These are phyloP conservation scores for Metschnikowia reukaufii DNA, from an alignment of 805 yeast species.

Conservation along the genomic window DNA sequence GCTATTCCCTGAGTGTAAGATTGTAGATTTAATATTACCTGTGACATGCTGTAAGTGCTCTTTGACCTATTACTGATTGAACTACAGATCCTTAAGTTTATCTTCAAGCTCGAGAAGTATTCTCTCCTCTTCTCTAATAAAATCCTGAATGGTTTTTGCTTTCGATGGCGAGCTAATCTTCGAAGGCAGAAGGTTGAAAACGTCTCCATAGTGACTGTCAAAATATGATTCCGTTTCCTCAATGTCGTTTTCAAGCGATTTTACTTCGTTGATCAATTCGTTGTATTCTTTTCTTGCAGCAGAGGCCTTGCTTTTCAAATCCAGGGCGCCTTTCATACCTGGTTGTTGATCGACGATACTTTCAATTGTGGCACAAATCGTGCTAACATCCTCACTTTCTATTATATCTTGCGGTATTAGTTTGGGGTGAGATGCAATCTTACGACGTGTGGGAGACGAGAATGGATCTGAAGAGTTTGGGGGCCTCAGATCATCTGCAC, in stretches of 20 bases:
- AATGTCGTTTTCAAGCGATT: slow-evolving; percentile 42
- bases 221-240: slow-evolving; percentile 46
- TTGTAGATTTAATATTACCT: too few relatives aligned
- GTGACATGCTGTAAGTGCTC: too few relatives aligned
- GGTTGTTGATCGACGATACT: slow-evolving; percentile 13
- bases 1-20: background rate
- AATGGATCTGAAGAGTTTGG: slow-evolving; percentile 4
- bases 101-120: slow-evolving; percentile 46
- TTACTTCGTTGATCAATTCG: slow-evolving; percentile 37
- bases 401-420: slow-evolving; percentile 12
- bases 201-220: slow-evolving; percentile 28
- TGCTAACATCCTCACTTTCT: slow-evolving; percentile 40
- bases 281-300: slow-evolving; percentile 35
- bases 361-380: slow-evolving; percentile 31
- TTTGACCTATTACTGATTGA: background rate
- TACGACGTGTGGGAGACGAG: slow-evolving; percentile 19
- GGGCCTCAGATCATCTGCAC: background rate
- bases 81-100: background rate
- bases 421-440: slow-evolving; percentile 7
- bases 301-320: background rate
- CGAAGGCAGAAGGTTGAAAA: slow-evolving; percentile 24
- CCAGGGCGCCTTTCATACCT: slow-evolving; percentile 3
- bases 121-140: slow-evolving; percentile 45
- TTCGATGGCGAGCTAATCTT: slow-evolving; percentile 9
- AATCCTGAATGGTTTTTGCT: slow-evolving; percentile 32